Percentiles rank a stretch among this genome's conserved stretches.
These are phyloP conservation scores for Diplogelasinospora grovesii DNA, from an alignment of 495 filamentous ascomycete species.

Conservation along the genomic window DNA sequence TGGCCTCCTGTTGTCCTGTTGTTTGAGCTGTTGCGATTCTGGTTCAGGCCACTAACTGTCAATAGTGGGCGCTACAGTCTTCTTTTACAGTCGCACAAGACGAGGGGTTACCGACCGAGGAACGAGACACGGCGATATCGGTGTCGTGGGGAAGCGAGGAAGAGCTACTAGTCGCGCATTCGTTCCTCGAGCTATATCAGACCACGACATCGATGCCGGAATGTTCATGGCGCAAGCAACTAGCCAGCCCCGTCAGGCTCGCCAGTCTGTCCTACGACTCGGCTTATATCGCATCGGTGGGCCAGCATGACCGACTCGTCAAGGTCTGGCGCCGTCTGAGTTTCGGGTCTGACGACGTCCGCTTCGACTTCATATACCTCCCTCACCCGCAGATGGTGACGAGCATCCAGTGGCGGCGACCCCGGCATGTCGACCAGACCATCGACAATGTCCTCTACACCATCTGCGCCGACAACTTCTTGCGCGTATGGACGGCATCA, in stretches of 20 bases:
- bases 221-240: constrained; percentile 63
- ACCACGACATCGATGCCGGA: constrained; percentile 42
- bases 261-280: constrained; percentile 83
- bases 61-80: constrained; percentile 46
- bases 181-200: constrained; percentile 64
- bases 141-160: constrained; percentile 82
- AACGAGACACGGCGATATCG: constrained; percentile 42
- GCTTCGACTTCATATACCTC: constrained; percentile 88
- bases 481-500: constrained; percentile 77
- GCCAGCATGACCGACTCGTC: constrained; percentile 70
- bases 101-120: too few species aligned
- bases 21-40: constrained; percentile 38
- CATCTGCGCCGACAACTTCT: constrained; percentile 72
- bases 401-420: constrained; percentile 75
- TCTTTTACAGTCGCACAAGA: constrained; percentile 32
- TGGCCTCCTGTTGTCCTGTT: too few species aligned
- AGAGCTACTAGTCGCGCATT: constrained; percentile 73
- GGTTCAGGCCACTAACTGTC: constrained; percentile 13
- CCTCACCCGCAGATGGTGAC: constrained; percentile 75
- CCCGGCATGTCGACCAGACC: constrained; percentile 66
- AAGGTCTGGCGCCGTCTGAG: constrained; percentile 89
- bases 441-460: constrained; percentile 92
- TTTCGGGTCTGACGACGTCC: constrained; percentile 75
- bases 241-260: constrained; percentile 68
- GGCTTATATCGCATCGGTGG: constrained; percentile 74